Conservation (phyloP, 176 grass and related monocot genomes). For the Phoenix dactylifera region DNA sequence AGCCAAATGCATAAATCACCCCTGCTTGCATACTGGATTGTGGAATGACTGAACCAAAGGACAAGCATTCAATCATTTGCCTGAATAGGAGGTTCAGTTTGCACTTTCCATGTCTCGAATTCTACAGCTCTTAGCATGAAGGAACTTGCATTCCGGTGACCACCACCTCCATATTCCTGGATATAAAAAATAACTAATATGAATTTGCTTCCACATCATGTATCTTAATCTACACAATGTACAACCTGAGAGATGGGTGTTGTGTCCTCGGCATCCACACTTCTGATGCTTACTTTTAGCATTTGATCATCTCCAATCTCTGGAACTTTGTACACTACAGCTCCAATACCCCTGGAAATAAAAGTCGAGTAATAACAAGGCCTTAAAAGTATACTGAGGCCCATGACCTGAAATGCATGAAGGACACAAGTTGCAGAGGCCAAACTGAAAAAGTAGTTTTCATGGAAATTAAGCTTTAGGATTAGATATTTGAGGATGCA, state of each 20-base stretch:
- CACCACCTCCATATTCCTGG: conserved; percentile 75
- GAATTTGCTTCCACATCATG: not conserved
- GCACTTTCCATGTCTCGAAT: conserved; percentile 74
- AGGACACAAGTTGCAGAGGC: too few relatives aligned
- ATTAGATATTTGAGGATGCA: too few relatives aligned
- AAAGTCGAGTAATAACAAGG: not conserved
- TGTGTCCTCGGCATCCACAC: conserved; percentile 70
- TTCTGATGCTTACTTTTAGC: conserved; percentile 87
- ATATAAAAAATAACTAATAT: conserved; percentile 16
- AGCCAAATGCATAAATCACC: too few relatives aligned
- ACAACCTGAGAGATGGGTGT: conserved; percentile 48
- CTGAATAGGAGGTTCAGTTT: not conserved
- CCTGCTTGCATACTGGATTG: too few relatives aligned
- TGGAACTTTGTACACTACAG: conserved; percentile 76
- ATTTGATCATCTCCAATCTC: conserved; percentile 55
- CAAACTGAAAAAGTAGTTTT: too few relatives aligned
- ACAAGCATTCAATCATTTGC: too few relatives aligned
- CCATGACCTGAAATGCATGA: too few relatives aligned
- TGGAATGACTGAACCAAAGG: too few relatives aligned
- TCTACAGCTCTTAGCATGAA: conserved; percentile 52
- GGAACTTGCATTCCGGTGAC: conserved; percentile 77
- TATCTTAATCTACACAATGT: not conserved
- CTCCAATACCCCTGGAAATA: conserved; percentile 66
- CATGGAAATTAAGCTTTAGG: too few relatives aligned
- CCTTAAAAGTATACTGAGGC: not conserved